phyloP scores from a whole-genome alignment of 2,329 filamentous ascomycete genomes.

The Exophiala phaeomuriformis region DNA sequence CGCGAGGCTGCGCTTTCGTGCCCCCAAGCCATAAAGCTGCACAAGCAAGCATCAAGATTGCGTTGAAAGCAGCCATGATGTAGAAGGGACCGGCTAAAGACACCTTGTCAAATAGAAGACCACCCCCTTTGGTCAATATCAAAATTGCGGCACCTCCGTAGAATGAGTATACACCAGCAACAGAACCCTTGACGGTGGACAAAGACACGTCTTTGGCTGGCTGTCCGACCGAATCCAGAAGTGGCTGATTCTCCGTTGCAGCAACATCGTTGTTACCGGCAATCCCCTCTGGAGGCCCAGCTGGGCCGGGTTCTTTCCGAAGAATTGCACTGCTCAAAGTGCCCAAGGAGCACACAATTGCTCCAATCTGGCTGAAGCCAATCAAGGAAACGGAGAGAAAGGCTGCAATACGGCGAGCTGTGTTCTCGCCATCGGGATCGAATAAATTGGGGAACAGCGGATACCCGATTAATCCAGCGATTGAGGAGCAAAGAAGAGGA shows the following conservation, averaged over 20 bases:
- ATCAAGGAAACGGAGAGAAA: constrained; percentile 73
- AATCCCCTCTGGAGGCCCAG: neutral
- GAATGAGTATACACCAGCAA: constrained; percentile 88
- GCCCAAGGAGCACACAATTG: constrained; percentile 92
- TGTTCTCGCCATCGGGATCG: constrained; percentile 66
- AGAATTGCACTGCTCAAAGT: constrained; percentile 76
- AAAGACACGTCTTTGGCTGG: constrained; percentile 30
- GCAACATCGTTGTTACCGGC: neutral
- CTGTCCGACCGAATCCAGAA: constrained; percentile 1
- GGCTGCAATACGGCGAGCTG: constrained; percentile 60
- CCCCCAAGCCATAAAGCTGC: constrained; percentile 9
- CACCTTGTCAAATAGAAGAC: constrained; percentile 70
- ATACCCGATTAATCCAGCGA: constrained; percentile 73
- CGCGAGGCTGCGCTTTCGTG: neutral
- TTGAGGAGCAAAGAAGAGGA: constrained; percentile 64
- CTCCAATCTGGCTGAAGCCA: constrained; percentile 89
- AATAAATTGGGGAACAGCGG: constrained; percentile 64
- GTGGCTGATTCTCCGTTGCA: constrained; percentile 5
- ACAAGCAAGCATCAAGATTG: constrained; percentile 48
- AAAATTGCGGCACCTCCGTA: constrained; percentile 86
- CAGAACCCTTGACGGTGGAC: constrained; percentile 75
- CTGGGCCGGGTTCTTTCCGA: constrained; percentile 31
- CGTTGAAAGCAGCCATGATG: constrained; percentile 88
- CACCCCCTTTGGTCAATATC: constrained; percentile 83
- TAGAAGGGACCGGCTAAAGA: constrained; percentile 79